These are phyloP conservation scores for Lachancea meyersii DNA, from an alignment of 805 yeast genomes.

Conservation along the genomic window DNA sequence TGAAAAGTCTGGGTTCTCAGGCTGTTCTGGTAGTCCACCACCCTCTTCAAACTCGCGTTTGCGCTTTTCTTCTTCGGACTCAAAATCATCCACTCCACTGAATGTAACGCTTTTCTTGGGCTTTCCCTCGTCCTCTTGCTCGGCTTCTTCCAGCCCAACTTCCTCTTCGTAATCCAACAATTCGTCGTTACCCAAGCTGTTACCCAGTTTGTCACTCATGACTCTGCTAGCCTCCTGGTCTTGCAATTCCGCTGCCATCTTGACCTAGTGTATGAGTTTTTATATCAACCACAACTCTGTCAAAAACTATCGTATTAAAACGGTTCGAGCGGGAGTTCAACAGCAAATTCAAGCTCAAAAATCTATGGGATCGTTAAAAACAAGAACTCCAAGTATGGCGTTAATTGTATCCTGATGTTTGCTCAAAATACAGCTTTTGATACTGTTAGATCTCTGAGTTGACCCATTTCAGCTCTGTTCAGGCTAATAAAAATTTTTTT, in stretches of 20 bases:
- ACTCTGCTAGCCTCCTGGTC: slow-evolving; percentile 81
- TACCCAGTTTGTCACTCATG: slow-evolving; percentile 55
- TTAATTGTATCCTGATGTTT: background rate
- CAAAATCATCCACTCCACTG: slow-evolving; percentile 58
- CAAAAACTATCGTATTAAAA: background rate
- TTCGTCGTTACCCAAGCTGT: slow-evolving; percentile 41
- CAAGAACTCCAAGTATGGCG: background rate
- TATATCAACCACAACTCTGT: background rate
- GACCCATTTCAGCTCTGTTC: background rate
- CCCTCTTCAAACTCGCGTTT: slow-evolving; percentile 91
- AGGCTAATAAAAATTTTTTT: slow-evolving; percentile 3
- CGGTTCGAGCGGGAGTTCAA: background rate
- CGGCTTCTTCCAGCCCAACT: slow-evolving; percentile 15
- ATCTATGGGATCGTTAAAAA: background rate
- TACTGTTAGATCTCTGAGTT: background rate
- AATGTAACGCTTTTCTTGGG: slow-evolving; percentile 75
- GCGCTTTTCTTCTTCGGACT: slow-evolving; percentile 71
- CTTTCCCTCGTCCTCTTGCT: slow-evolving; percentile 34
- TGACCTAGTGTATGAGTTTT: background rate
- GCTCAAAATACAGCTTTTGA: background rate
- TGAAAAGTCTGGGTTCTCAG: slow-evolving; percentile 78
- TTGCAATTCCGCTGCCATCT: slow-evolving; percentile 67
- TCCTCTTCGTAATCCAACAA: slow-evolving; percentile 26
- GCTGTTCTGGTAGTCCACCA: slow-evolving; percentile 97
- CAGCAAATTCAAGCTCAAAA: background rate